A percentile compares a stretch with the other conserved stretches of the same genome.
Evolutionary conservation across 2,329 filamentous ascomycete genomes (phyloP).

Genomic region (Beauveria sp.): DNA sequence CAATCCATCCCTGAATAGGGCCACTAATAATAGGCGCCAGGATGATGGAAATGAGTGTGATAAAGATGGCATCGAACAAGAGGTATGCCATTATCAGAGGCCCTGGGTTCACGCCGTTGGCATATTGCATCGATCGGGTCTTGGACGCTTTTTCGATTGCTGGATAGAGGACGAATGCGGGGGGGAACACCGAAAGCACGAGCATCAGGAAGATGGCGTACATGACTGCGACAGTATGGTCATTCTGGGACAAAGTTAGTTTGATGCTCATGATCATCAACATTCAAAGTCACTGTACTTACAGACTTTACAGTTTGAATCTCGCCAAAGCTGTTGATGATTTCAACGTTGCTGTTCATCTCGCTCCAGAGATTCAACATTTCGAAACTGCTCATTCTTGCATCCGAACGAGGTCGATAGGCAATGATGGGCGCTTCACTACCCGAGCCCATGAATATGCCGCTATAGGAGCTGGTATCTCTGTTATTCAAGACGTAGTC

Average conservation of each 20-base stretch:
- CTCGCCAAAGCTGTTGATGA: background rate
- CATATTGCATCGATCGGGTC: conserved; percentile 75
- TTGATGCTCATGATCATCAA: background rate
- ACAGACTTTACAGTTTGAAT: background rate
- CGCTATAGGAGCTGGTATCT: background rate
- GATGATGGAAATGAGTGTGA: conserved; percentile 54
- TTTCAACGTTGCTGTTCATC: background rate
- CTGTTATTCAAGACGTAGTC: background rate
- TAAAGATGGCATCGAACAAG: conserved; percentile 66
- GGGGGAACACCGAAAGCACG: conserved; percentile 56
- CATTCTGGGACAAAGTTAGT: background rate
- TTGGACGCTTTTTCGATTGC: conserved; percentile 68
- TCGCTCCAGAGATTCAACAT: conserved; percentile 2
- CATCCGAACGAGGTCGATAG: background rate
- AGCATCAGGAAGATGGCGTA: conserved; percentile 65
- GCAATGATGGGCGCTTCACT: background rate
- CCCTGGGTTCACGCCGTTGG: conserved; percentile 70
- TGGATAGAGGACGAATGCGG: conserved; percentile 69
- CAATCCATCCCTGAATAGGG: conserved; percentile 45
- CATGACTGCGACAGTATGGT: conserved; percentile 18
- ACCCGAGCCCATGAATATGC: background rate
- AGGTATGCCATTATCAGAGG: conserved; percentile 77
- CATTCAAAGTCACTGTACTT: background rate
- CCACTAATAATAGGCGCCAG: conserved; percentile 30
- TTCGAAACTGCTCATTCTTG: background rate